Evolutionary conservation across 129 eudicot genomes (phyloP), one percentile per base, ranked within the genome.

Genomic region (Ambrosia artemisiifolia): DNA sequence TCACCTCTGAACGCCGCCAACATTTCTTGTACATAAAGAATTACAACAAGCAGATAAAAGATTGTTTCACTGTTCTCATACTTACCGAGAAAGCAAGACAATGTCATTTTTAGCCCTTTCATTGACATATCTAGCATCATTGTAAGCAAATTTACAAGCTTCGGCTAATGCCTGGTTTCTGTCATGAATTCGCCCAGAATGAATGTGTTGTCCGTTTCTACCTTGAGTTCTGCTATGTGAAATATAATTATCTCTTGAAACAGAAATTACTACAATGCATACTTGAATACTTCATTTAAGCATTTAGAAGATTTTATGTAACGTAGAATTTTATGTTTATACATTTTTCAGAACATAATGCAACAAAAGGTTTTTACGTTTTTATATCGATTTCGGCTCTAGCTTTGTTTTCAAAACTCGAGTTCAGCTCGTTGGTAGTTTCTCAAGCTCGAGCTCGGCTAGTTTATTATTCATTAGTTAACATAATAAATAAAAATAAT

Each of bases 41-140:
- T 48, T 33, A 48, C 35, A 62, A 65, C 34, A 42, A 65, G 67
- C 73, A 40, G 54, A 65, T 55, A 67, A 63, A 51, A 65, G 5
- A 53, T 53, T 42, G 24, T 7, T 75, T n/a, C 47, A 38, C 38
- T 49, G 10, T 63, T 61, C 17, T 46, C 44, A 24, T 74, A 50
- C 40, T 74, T 85, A 92, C 98, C 93, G 89, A 35, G 98, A 94
- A 72, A 94, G 98, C 78, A 94, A 69, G 62, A 88, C 76, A 11
- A 94, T 80, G 78, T 94, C 97, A 65, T 81, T 90, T 44, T 72
- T 85, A 44, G 96, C 98, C 76, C 96, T 88, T 84, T 94, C 98
- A 73, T 95, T 88, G 63, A 95, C 91, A 75, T 63, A 90, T 83
- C 86, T 86, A 59, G 99, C 99, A 67, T 94, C 98, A 83, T 90